phyloP scores from a whole-genome alignment of 768 basidiomycete genomes.

The Lactarius pseudohatsudake region DNA sequence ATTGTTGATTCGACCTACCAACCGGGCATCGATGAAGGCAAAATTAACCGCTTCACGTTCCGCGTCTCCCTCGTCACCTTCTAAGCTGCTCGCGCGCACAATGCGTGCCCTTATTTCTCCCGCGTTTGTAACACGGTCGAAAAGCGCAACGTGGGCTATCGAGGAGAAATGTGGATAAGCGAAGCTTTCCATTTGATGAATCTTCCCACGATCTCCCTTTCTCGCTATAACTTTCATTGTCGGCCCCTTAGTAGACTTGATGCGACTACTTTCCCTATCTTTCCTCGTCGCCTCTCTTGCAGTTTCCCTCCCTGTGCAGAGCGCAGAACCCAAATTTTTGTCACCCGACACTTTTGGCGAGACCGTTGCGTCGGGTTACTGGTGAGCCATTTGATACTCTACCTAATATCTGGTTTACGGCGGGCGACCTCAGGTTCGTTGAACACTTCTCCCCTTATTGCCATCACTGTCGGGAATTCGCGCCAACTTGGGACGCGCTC shows the following conservation, averaged over 20 bases:
- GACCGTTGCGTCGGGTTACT: conserved; percentile 56
- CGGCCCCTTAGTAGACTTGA: not conserved
- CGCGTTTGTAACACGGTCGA: conserved; percentile 65
- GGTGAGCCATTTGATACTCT: conserved; percentile 41
- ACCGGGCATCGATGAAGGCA: conserved; percentile 83
- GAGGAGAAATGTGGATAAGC: conserved; percentile 53
- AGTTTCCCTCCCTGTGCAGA: conserved; percentile 31
- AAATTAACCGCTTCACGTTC: conserved; percentile 84
- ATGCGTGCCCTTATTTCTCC: conserved; percentile 61
- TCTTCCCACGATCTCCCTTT: conserved; percentile 23
- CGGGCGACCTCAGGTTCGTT: conserved; percentile 52
- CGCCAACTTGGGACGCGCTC: conserved; percentile 78
- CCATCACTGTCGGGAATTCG: conserved; percentile 73
- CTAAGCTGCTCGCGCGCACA: conserved; percentile 61
- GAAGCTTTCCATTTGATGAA: conserved; percentile 51
- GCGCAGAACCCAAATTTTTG: conserved; percentile 38
- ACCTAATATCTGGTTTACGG: not conserved
- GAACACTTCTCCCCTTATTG: conserved; percentile 91
- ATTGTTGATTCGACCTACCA: conserved; percentile 46
- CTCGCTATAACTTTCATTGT: not conserved
- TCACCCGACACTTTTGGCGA: conserved; percentile 60
- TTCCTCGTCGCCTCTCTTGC: conserved; percentile 27
- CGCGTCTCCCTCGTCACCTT: conserved; percentile 58
- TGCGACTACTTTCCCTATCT: conserved; percentile 21
- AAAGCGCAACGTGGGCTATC: conserved; percentile 62